These are phyloP conservation scores for Paraphoma chrysanthemicola DNA, from an alignment of 2,329 filamentous ascomycete species.

Conservation along the genomic window DNA sequence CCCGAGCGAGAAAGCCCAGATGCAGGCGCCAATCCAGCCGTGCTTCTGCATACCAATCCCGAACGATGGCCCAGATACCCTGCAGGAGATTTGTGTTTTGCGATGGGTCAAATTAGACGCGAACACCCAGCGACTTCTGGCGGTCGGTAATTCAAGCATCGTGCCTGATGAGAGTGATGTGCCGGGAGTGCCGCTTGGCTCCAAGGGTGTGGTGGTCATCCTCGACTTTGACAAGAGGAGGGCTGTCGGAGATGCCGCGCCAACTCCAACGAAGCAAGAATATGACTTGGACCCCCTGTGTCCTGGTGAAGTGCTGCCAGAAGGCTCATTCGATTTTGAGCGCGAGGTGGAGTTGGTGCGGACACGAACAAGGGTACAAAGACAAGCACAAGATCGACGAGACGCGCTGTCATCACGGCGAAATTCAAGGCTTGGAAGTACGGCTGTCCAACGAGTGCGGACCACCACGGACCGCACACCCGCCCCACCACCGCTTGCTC, in stretches of 20 bases:
- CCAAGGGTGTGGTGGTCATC: constrained; percentile 47
- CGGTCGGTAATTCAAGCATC: constrained; percentile 45
- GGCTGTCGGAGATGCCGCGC: constrained; percentile 23
- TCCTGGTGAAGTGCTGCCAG: constrained; percentile 46
- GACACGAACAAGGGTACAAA: constrained; percentile 46
- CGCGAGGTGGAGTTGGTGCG: constrained; percentile 50
- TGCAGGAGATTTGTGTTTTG: constrained; percentile 46
- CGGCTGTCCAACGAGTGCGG: constrained; percentile 37
- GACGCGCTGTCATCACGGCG: constrained; percentile 22
- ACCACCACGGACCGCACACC: constrained; percentile 33
- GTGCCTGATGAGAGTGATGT: constrained; percentile 30
- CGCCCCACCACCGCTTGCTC: constrained; percentile 21
- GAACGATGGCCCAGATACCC: constrained; percentile 35
- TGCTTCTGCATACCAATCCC: constrained; percentile 47
- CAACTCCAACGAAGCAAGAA: constrained; percentile 36
- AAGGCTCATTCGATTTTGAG: constrained; percentile 51
- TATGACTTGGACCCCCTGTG: constrained; percentile 48
- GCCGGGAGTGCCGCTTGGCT: constrained; percentile 35
- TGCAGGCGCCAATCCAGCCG: constrained; percentile 44
- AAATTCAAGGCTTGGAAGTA: constrained; percentile 33
- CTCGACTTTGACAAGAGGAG: constrained; percentile 48
- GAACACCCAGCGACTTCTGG: constrained; percentile 45
- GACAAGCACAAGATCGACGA: constrained; percentile 39
- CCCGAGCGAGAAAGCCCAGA: constrained; percentile 29
- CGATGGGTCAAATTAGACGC: constrained; percentile 43